A percentile compares a stretch with the other conserved stretches of the same genome.
phyloP scores from a whole-genome alignment of 169 alveolate species.

The Plasmodium gonderi region DNA sequence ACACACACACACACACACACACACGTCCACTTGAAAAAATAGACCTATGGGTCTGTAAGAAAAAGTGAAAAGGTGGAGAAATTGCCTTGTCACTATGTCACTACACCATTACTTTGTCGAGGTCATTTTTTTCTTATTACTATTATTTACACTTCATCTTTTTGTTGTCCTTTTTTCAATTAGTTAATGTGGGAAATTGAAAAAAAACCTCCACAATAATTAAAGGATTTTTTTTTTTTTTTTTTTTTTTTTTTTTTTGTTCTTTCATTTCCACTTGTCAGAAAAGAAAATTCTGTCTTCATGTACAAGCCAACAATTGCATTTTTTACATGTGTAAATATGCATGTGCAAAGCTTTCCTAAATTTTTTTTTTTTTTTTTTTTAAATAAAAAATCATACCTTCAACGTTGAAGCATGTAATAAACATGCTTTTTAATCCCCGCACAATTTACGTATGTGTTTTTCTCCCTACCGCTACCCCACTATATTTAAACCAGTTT shows the following conservation, averaged over 20 bases:
- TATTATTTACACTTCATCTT: not conserved
- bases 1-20: no score
- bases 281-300: not conserved
- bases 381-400: not conserved
- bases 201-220: not conserved
- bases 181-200: not conserved
- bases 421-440: not conserved
- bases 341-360: not conserved
- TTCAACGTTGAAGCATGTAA: not conserved
- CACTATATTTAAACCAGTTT: no score
- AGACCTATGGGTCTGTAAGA: not conserved
- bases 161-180: not conserved
- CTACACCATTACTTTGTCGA: not conserved
- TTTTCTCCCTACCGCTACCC: no score
- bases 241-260: not conserved
- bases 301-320: not conserved
- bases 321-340: not conserved
- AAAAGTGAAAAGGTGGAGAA: not conserved
- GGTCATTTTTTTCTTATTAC: not conserved
- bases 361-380: not conserved
- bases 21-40: not conserved
- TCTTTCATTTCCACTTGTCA: not conserved
- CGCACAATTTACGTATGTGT: no score
- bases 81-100: not conserved
- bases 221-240: not conserved